Base-by-base conservation (phyloP, 2,329 filamentous ascomycete species). In the Leptosphaerulina australis region DNA sequence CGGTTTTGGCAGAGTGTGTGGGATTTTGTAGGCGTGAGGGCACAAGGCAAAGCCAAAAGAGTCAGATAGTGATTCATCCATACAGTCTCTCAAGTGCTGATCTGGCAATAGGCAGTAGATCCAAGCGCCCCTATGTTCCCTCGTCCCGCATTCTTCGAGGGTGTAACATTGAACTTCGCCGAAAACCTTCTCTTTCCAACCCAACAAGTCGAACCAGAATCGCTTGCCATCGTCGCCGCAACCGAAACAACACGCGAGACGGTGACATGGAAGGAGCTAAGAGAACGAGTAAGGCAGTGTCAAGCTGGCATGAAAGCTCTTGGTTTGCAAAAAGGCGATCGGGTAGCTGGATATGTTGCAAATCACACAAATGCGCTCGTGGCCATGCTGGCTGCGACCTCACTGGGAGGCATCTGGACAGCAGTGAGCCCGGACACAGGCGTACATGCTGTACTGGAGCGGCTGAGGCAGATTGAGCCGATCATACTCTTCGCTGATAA, bases 391-490 rank as follows among this genome's bases (percentile, higher is more conserved):
- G 89, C 90, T 1, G 83, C 91, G 0, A 86, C 91, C 0, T 85
- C 90, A 1, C 73, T 97, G 2, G 94, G 94, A 22, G 92, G 89
- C 12, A 83, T 96, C 28, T 97, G 93, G 93, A 96, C 92, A 0
- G 89, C 89, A 5, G 90, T 97, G 38, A 95, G 90, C 63, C 91
- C 93, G 2, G 93, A 97, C 71, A 96, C 88, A 12, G 93, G 93
- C 9, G 90, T 96, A 2, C 90, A 90, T 63, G 93, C 92, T 12
- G 92, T 97, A 0, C 77, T 97, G 20, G 94, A 97, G 69, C 83
- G 94, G 6, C 76, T 97, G 53, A 82, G 82, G 35, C 94, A 97
- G 76, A 94, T 97, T 59, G 83, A 87, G 53, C 93, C 94, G 3
- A 85, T 83, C 51, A 75, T 96, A 0, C 77, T 97, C 3, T 95